Evolutionary conservation across 208 protist genomes (phyloP).

Genomic region (Plasmodiophora brassicae): DNA sequence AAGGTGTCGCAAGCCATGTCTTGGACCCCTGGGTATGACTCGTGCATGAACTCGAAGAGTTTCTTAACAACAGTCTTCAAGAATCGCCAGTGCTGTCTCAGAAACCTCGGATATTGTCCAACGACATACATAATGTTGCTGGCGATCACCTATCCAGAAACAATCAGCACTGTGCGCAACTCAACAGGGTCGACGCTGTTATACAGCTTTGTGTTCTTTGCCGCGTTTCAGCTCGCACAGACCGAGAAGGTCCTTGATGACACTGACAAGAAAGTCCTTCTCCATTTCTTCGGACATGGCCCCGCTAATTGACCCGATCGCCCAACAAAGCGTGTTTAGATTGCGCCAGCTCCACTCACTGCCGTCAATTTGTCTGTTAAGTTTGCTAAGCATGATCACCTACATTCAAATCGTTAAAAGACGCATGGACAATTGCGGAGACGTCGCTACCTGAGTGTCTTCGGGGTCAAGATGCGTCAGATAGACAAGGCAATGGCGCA

Average conservation of each 20-base stretch:
- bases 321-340: constrained; percentile 97
- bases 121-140: constrained; percentile 99
- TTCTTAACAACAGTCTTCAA: constrained; percentile 96
- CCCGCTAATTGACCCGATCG: constrained; percentile 93
- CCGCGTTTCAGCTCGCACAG: constrained; percentile 84
- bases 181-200: not conserved
- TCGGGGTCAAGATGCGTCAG: constrained; percentile 78
- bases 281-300: constrained; percentile 89
- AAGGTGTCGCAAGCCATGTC: constrained; percentile 99
- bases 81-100: constrained; percentile 92
- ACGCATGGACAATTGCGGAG: not conserved
- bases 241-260: constrained; percentile 93
- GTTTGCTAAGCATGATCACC: constrained; percentile 84
- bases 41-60: constrained; percentile 99
- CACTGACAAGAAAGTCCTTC: constrained; percentile 90
- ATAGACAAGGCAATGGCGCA: constrained; percentile 88
- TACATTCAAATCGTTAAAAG: constrained; percentile 86
- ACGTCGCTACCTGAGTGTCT: constrained; percentile 45
- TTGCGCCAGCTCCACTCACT: constrained; percentile 88
- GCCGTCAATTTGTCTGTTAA: constrained; percentile 66
- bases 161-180: not conserved
- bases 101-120: constrained; percentile 96
- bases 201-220: constrained; percentile 55
- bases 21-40: constrained; percentile 92
- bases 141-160: constrained; percentile 83